Evolutionary conservation across 441 rosid species (phyloP), one percentile per base, ranked within the genome.

Genomic region (Aleurites moluccanus): DNA sequence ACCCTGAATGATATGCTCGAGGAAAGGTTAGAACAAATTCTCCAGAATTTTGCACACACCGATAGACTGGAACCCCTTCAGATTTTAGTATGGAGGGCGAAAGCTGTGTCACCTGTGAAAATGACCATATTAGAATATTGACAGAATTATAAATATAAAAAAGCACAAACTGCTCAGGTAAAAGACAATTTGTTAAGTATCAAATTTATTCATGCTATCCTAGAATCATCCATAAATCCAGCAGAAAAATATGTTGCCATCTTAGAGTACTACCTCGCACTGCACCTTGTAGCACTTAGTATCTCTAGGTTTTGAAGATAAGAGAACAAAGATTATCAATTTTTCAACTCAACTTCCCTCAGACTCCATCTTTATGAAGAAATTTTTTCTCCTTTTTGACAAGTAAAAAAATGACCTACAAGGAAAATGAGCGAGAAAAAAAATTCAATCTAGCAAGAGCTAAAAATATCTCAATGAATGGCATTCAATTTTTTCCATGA

Each of bases 1-100:
- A 97, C 69, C 99, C 99, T 10, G 98, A 84, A 92, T 97, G 98
- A 85, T 92, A 97, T 72, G 99, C 99, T 78, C 98, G 88, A 75
- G 99, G 99, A 77, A 96, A 94, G 71, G 99, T 97, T 82, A 97
- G 82, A 75, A 97, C 90, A 79, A 97, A 94, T 84, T 97, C 98
- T 85, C 99, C 99, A 71, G 97, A 79, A 78, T 88, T 90, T 86
- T 97, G 98, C 78, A 87, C 84, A 72, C 98, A 92, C 30, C 99
- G 93, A 83, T 88, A 92, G 57, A 90, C 97, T 71, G 98, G 98
- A 62, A 94, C 92, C 72, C 97, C 98, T 86, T 91, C 93, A 21
- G 93, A 80, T 81, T 91, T 94, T 72, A 97, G 86, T 84, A 92
- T 87, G 77, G 95, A 88, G 4, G 99, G 98, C 74, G 98, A 97